Conservation (phyloP, 805 yeast species). For the Teunomyces kruisii region DNA sequence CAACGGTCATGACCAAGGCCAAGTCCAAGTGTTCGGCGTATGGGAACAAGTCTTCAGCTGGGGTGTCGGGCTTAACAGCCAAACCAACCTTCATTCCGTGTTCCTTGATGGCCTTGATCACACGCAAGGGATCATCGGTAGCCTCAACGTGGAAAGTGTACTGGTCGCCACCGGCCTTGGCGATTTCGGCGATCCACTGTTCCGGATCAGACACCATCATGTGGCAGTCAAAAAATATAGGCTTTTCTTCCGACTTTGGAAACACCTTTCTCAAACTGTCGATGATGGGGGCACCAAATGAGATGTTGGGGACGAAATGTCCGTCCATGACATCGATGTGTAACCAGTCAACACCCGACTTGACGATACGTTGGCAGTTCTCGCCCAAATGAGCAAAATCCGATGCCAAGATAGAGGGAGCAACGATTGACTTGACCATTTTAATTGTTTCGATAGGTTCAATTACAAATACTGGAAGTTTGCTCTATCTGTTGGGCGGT, state of each 20-base stretch:
- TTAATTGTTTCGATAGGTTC: neutral
- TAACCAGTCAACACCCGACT: constrained; percentile 90
- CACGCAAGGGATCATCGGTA: constrained; percentile 69
- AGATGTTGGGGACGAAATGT: constrained; percentile 94
- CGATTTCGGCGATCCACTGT: constrained; percentile 90
- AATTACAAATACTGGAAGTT: neutral
- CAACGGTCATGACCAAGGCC: constrained; percentile 98
- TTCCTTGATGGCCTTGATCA: constrained; percentile 72
- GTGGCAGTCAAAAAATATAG: constrained; percentile 84
- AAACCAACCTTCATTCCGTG: constrained; percentile 92
- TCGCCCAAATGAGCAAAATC: constrained; percentile 89
- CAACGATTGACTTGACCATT: constrained; percentile 82
- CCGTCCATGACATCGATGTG: constrained; percentile 99
- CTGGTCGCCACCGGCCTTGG: constrained; percentile 92
- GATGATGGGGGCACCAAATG: constrained; percentile 91
- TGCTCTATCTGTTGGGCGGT: neutral
- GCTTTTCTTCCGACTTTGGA: constrained; percentile 58
- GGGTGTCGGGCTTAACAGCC: constrained; percentile 91
- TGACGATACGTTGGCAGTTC: constrained; percentile 79
- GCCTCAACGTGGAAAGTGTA: constrained; percentile 96
- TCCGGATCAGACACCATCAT: constrained; percentile 97
- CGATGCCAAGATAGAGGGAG: constrained; percentile 92
- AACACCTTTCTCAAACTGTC: constrained; percentile 71
- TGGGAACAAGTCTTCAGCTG: constrained; percentile 77
- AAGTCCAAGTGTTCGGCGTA: constrained; percentile 79